Percentiles rank a stretch among this genome's conserved stretches.
Evolutionary conservation across 164 flowering plant species (phyloP).

Genomic region (Magnolia changhungtana): DNA sequence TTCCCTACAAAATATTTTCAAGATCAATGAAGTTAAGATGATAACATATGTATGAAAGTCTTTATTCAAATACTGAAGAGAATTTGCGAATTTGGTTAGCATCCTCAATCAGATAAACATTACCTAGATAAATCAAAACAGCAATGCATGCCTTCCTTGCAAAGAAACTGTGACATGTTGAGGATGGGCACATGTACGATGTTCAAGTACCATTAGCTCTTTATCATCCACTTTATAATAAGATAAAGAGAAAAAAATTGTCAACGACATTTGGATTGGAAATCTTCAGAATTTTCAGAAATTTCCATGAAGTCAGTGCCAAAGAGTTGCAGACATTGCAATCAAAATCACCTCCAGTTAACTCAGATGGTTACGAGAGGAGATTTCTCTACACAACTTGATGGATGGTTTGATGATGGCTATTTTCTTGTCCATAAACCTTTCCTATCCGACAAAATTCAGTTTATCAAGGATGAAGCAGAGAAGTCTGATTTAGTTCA

Average conservation of each 20-base stretch:
- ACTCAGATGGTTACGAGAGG: neutral
- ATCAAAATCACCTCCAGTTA: neutral
- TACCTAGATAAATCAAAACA: neutral
- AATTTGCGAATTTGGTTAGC: neutral
- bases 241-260: neutral
- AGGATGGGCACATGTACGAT: neutral
- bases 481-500: neutral
- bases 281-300: neutral
- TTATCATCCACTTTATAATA: neutral
- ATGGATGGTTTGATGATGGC: neutral
- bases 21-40: neutral
- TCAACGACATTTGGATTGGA: neutral
- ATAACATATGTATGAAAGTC: neutral
- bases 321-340: neutral
- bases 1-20: constrained; percentile 41
- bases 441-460: neutral
- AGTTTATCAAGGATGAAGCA: neutral
- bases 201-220: constrained; percentile 4
- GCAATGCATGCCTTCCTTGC: neutral
- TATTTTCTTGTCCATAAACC: neutral
- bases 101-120: neutral
- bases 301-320: neutral
- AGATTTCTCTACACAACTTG: neutral
- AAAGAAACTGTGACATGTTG: constrained; percentile 1
- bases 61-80: no score